phyloP scores from a whole-genome alignment of 1,284 basidiomycete species.

The Naganishia albida region DNA sequence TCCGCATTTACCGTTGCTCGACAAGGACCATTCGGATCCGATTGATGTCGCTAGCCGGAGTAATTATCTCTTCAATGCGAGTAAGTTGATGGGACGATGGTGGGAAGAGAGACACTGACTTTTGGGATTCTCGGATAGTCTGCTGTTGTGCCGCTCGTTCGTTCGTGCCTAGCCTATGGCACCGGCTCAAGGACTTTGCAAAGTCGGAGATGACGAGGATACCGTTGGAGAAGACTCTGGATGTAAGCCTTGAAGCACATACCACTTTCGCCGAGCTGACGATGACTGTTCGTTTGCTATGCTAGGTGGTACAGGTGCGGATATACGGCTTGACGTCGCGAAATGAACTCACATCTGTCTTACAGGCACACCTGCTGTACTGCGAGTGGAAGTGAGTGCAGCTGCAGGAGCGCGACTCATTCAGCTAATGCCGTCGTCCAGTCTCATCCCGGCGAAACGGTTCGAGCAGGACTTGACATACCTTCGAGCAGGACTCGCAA shows the following conservation, averaged over 20 bases:
- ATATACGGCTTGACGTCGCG: not conserved
- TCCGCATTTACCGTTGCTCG: slow-evolving; percentile 43
- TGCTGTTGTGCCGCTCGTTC: slow-evolving; percentile 43
- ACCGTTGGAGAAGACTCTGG: slow-evolving; percentile 42
- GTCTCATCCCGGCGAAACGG: slow-evolving; percentile 40
- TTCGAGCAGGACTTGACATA: slow-evolving; percentile 46
- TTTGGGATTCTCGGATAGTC: slow-evolving; percentile 32
- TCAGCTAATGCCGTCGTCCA: not conserved
- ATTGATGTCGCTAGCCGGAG: slow-evolving; percentile 40
- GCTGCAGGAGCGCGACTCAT: not conserved
- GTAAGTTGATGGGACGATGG: slow-evolving; percentile 30
- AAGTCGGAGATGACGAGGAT: too few relatives aligned
- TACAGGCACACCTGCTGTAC: slow-evolving; percentile 45
- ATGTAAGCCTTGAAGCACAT: slow-evolving; percentile 31
- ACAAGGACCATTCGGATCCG: slow-evolving; percentile 37
- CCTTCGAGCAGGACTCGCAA: slow-evolving; percentile 41
- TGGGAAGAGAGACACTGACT: not conserved
- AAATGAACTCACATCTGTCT: slow-evolving; percentile 4
- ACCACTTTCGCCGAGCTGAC: not conserved
- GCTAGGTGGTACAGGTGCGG: slow-evolving; percentile 27
- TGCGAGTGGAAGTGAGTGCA: slow-evolving; percentile 41
- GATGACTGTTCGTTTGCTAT: too few relatives aligned
- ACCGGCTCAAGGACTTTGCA: slow-evolving; percentile 34
- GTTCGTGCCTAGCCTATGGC: slow-evolving; percentile 41
- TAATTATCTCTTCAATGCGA: slow-evolving; percentile 47